Evolutionary conservation across 2,329 filamentous ascomycete species (phyloP), one percentile per base, ranked within the genome.

Genomic region (Fusarium sp.): DNA sequence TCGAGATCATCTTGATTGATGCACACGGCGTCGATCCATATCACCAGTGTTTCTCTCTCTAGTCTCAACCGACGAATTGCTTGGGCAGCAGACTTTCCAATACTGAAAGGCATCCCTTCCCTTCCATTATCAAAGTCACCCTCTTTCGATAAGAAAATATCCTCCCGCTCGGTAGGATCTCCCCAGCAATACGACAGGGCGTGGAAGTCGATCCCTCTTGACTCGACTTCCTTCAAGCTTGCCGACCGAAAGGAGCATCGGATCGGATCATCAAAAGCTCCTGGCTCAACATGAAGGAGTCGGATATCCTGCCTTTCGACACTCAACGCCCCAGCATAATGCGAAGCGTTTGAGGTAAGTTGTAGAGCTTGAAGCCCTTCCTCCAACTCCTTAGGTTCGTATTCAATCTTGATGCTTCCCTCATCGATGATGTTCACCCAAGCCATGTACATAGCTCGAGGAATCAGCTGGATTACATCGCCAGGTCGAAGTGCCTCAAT

Each of bases 1-100:
- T 66, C 55, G 0, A 74, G 51, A 10, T 77, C 60, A 4, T 72
- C 72, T 22, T 77, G 75, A 11, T 77, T 77, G 9, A 77, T 77
- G 32, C 75, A 77, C 3, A 77, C 61, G 1, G 75, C 75, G n/a
- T 77, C 75, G 14, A 77, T 63, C 74, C 75, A 77, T 11, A 76
- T 70, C 3, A 36, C 47, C 1, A 75, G n/a, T 0, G 20, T 35
- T 5, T 64, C 6, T 0, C 35, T 10, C 0, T 48, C 26, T 1
- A 13, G 11, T 6, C 73, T 51, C 17, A 75, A 14, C 0, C 66
- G 60, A 0, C 70, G 62, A 10, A 75, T 26, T 1, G 66, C 73
- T 14, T 70, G 53, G 3, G 70, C 60, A 8, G 67, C 66, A 1
- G 73, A 50, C 4, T 57, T 60, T 5, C 73, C 73, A 3, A 75